These are phyloP conservation scores for Pulveroboletus ravenelii DNA, from an alignment of 768 basidiomycete genomes.

Conservation along the genomic window DNA sequence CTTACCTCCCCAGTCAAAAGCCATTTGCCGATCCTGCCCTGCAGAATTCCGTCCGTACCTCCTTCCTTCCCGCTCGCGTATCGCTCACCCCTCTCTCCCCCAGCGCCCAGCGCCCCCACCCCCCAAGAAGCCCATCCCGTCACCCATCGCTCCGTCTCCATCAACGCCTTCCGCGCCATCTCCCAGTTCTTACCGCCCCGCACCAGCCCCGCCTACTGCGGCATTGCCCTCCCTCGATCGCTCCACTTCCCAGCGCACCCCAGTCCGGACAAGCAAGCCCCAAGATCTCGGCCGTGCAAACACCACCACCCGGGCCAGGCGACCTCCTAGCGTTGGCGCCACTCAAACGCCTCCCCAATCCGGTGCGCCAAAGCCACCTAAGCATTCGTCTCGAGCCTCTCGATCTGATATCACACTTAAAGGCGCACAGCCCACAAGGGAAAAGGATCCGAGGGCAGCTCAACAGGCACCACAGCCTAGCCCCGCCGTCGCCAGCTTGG, in stretches of 20 bases:
- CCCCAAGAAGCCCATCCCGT: conserved; percentile 35
- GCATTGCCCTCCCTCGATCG: conserved; percentile 74
- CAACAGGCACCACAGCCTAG: conserved; percentile 48
- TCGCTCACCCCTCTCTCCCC: conserved; percentile 7
- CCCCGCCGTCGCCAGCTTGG: conserved; percentile 59
- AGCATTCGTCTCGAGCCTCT: conserved; percentile 55
- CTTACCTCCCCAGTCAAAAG: conserved; percentile 26
- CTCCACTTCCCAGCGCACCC: conserved; percentile 79
- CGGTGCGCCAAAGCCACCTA: conserved; percentile 34
- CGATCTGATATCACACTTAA: conserved; percentile 55
- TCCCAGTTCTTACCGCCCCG: conserved; percentile 61
- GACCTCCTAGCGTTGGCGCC: conserved; percentile 41
- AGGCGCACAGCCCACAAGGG: conserved; percentile 31
- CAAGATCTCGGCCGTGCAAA: conserved; percentile 55
- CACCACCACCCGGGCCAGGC: conserved; percentile 64
- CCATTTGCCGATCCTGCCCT: conserved; percentile 43
- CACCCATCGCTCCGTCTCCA: conserved; percentile 26
- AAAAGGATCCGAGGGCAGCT: conserved; percentile 33
- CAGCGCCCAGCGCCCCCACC: conserved; percentile 40
- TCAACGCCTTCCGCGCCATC: conserved; percentile 31
- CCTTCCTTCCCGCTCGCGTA: background rate
- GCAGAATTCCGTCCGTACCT: conserved; percentile 49
- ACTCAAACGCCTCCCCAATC: conserved; percentile 26
- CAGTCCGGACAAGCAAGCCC: conserved; percentile 45
- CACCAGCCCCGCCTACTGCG: conserved; percentile 65